Base-by-base conservation (phyloP, 768 basidiomycete genomes). In the Tephrocybe sp. region DNA sequence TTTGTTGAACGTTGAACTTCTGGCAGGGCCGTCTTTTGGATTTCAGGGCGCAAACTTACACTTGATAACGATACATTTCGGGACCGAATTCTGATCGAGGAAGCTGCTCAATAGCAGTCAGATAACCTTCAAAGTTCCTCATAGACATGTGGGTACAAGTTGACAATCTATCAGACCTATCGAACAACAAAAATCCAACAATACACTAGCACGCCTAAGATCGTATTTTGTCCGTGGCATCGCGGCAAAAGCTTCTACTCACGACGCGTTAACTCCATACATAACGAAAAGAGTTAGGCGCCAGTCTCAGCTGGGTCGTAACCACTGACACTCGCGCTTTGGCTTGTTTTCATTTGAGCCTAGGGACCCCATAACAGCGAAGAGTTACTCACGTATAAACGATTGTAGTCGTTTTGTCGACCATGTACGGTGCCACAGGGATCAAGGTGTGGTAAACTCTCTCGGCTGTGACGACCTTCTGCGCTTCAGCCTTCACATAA, bases 351-450 rank as follows among this genome's bases (percentile, higher is more conserved):
- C 8, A 6, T 38, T 38, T 9, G 15, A 12, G 39, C 19, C 18
- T 12, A 16, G 7, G 34, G 34, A n/a, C 16, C n/a, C 15, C 16
- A n/a, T n/a, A n/a, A n/a, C n/a, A n/a, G n/a, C 10, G 6, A 8
- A 36, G n/a, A 15, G 29, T 3, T 21, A 61, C 68, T 57, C 49
- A 68, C 66, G 66, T 69, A 67, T 67, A 69, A 16, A 54, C 48
- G 13, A 63, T 24, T 19, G 61, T 62, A 21, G 56, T 57, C 3
- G 68, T 68, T 22, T 31, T 50, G 19, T 62, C 58, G 15, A 66
- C 58, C 37, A 69, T 50, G 47, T 52, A 69, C 1, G 68, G 68
- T 2, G 65, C 52, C 27, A 61, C 46, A 27, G 60, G 36, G 31
- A 68, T 53, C 6, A 67, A 34, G 1, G 56, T 62, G 38, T 64